These are phyloP conservation scores for Trichaptum fuscoviolaceum DNA, from an alignment of 768 basidiomycete genomes.

Conservation along the genomic window DNA sequence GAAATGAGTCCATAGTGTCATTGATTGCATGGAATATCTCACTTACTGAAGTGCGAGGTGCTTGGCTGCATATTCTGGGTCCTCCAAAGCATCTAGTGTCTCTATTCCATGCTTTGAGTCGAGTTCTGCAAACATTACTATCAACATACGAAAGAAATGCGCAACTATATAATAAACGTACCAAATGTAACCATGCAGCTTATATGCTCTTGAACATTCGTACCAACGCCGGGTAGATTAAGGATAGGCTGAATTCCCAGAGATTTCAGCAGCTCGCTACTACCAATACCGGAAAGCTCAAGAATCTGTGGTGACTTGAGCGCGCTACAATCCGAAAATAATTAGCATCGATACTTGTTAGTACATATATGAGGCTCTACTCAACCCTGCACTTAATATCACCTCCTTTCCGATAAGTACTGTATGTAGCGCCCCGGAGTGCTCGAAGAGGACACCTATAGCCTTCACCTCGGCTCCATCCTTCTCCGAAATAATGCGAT, in stretches of 20 bases:
- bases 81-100: slow-evolving; percentile 16
- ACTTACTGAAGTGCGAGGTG: slow-evolving; percentile 19
- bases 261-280: slow-evolving; percentile 24
- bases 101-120: slow-evolving; percentile 11
- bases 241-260: slow-evolving; percentile 31
- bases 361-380: slow-evolving; percentile 6
- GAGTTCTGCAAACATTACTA: background rate
- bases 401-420: slow-evolving; percentile 38
- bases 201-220: slow-evolving; percentile 42
- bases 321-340: slow-evolving; percentile 24
- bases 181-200: slow-evolving; percentile 18
- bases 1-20: background rate
- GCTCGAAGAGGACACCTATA: slow-evolving; percentile 31
- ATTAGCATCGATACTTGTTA: background rate
- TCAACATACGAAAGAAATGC: background rate
- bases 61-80: slow-evolving; percentile 13
- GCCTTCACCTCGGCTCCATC: slow-evolving; percentile 20
- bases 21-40: background rate
- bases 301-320: slow-evolving; percentile 43
- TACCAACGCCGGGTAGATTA: slow-evolving; percentile 43
- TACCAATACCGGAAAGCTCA: slow-evolving; percentile 45
- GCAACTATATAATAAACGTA: slow-evolving; percentile 4
- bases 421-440: slow-evolving; percentile 19
- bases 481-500: slow-evolving; percentile 10
- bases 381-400: slow-evolving; percentile 33